Base-by-base conservation (phyloP, 495 filamentous ascomycete genomes). In the Penicillium coprophilum region DNA sequence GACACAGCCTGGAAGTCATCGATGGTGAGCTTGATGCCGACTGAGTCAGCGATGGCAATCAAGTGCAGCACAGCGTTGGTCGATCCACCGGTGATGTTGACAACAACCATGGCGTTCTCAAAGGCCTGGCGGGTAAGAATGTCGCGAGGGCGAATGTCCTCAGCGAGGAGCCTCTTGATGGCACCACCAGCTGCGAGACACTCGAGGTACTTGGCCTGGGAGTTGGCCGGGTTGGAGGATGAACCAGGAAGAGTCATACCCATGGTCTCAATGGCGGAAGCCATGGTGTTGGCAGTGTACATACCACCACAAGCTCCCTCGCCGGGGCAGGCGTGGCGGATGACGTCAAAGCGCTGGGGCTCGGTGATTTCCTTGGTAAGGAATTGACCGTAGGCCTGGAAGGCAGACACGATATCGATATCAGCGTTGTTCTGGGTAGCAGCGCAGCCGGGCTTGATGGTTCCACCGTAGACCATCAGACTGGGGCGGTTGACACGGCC, bases 211-310 rank as follows among this genome's bases (percentile, higher is more conserved):
- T 98, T 98, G 64, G 81, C 87, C 58, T 85, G 79, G 41, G 90
- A 92, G 65, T 93, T 90, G 49, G 94, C 94, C 20, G 93, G 91
- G 72, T 89, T 92, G 61, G 91, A 93, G 15, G 91, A 96, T 27
- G 91, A 96, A 6, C 95, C 94, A 12, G 94, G 90, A 28, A 98
- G 82, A 4, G 91, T 90, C 88, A 98, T 92, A 52, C 94, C 94
- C 82, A 98, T 91, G 34, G 86, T 84, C 75, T 98, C 94, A 60
- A 97, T 95, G n/a, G 92, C 92, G 6, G 87, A 87, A 44, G 94
- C 94, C 92, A 98, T 96, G 47, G 94, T 98, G 80, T 98, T 98
- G 52, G 94, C 94, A 17, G 94, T 98, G 78, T 98, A 98, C 94
- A 98, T 98, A 57, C 94, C 94, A 66, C 94, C 94, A 67, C 94